Base-by-base conservation (phyloP, 495 filamentous ascomycete species). In the Neurospora africana region DNA sequence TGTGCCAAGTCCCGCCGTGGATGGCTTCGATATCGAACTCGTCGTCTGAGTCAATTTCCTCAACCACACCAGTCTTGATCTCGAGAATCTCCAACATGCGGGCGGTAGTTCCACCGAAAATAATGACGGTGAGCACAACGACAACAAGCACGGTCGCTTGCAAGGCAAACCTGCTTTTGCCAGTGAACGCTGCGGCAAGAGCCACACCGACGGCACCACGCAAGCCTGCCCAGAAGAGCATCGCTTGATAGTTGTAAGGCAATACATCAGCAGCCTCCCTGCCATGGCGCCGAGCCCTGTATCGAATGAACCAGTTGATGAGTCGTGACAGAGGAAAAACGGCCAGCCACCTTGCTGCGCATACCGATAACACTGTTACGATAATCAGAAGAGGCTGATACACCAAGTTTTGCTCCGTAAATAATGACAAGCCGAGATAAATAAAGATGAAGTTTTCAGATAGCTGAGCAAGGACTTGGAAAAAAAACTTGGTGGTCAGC, bases 371-470 rank as follows among this genome's bases (percentile, higher is more conserved):
- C 10, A 97, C 89, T 0, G 95, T 91, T 69, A 99, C 90, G 44
- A 99, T 88, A 74, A 98, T 98, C 78, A 99, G 92, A n/a, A 97
- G 87, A 0, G 95, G 95, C 76, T 97, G 95, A 83, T 94, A 98
- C 67, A 90, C 87, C n/a, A 98, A 84, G 33, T 91, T 86, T 27
- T 87, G 87, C 75, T 97, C 93, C 4, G 96, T 97, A 79, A 99
- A 97, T 37, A 99, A 86, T 2, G 95, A 94, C 17, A 99, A 85
- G 0, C 95, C 95, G 2, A 99, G 88, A 78, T 98, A 99, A 81
- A 99, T 99, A 84, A 99, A 99, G 77, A 99, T 99, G 75, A 99
- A 99, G 81, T 99, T 99, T 83, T 99, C 95, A 0, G 94, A 95
- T 43, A 99, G 84, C 80, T 98, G 96, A 6, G 96, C 92, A 72